Percentiles rank a stretch among this genome's conserved stretches.
phyloP scores from a whole-genome alignment of 352 stramenopile species.

The Globisporangium parvum region DNA sequence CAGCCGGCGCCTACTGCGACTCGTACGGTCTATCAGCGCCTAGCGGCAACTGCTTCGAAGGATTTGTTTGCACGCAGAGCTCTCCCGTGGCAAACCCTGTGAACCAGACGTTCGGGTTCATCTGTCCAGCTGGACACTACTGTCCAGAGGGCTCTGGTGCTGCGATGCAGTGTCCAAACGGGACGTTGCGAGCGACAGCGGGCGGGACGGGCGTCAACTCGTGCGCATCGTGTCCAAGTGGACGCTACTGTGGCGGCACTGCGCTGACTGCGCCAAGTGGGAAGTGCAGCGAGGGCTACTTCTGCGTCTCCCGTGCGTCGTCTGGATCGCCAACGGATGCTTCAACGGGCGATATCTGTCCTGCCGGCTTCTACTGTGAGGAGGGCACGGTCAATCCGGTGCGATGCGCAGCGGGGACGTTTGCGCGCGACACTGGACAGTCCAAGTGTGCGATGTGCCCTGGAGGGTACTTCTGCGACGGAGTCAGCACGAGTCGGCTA shows the following conservation, averaged over 20 bases:
- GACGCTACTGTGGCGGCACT: slow-evolving; percentile 40
- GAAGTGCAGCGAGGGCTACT: slow-evolving; percentile 76
- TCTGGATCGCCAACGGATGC: slow-evolving; percentile 40
- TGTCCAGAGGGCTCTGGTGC: slow-evolving; percentile 57
- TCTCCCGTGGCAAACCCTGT: slow-evolving; percentile 60
- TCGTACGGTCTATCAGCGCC: slow-evolving; percentile 52
- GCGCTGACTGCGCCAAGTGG: slow-evolving; percentile 42
- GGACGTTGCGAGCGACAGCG: slow-evolving; percentile 40
- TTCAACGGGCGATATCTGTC: slow-evolving; percentile 41
- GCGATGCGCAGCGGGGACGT: slow-evolving; percentile 42
- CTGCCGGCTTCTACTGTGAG: slow-evolving; percentile 55
- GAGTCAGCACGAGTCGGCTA: slow-evolving; percentile 29
- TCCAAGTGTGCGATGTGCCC: slow-evolving; percentile 35
- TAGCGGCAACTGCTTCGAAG: slow-evolving; percentile 55
- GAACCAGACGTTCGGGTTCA: slow-evolving; percentile 33
- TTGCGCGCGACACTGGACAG: slow-evolving; percentile 22
- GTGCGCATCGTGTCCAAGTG: slow-evolving; percentile 64
- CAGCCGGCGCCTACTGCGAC: slow-evolving; percentile 85
- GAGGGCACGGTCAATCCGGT: slow-evolving; percentile 34
- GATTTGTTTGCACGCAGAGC: slow-evolving; percentile 48
- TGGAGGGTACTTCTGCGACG: slow-evolving; percentile 64
- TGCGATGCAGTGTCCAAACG: slow-evolving; percentile 48
- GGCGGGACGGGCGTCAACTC: slow-evolving; percentile 49
- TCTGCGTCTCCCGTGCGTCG: slow-evolving; percentile 52
- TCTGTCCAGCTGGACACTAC: slow-evolving; percentile 67